Percentiles rank a stretch among this genome's conserved stretches.
These are phyloP conservation scores for Ceratobasidium sp. DNA, from an alignment of 1,284 basidiomycete genomes.

Conservation along the genomic window DNA sequence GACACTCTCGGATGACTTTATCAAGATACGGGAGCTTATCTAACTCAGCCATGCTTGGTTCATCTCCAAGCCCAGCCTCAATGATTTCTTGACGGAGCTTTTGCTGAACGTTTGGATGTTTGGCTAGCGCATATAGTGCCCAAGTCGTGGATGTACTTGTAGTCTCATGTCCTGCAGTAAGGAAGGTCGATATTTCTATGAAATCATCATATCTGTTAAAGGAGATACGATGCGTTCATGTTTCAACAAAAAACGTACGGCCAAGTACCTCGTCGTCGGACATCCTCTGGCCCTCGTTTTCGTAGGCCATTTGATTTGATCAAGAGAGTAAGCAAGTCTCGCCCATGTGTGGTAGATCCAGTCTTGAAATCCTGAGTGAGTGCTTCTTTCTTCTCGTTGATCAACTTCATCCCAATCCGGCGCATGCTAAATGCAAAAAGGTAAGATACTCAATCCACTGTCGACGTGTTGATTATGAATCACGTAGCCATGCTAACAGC, in stretches of 20 bases:
- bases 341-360: constrained; percentile 43
- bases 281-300: constrained; percentile 44
- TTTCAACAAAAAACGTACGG: constrained; percentile 12
- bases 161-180: constrained; percentile 32
- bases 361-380: constrained; percentile 19
- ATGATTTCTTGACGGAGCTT: constrained; percentile 76
- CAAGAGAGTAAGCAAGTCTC: constrained; percentile 42
- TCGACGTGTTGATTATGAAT: constrained; percentile 45
- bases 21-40: constrained; percentile 51
- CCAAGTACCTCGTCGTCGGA: constrained; percentile 39
- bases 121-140: constrained; percentile 69
- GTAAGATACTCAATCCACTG: constrained; percentile 51
- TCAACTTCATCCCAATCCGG: constrained; percentile 48
- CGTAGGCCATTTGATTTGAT: constrained; percentile 53
- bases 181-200: constrained; percentile 34
- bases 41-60: constrained; percentile 52
- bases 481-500: constrained; percentile 3
- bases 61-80: constrained; percentile 51
- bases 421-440: constrained; percentile 42
- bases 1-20: constrained; percentile 50
- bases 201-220: constrained; percentile 43
- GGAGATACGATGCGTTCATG: neutral
- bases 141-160: constrained; percentile 49
- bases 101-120: constrained; percentile 62
- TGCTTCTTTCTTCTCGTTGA: constrained; percentile 50